Base-by-base conservation (phyloP, 352 stramenopile genomes). In the Globisporangium echinulatum region DNA sequence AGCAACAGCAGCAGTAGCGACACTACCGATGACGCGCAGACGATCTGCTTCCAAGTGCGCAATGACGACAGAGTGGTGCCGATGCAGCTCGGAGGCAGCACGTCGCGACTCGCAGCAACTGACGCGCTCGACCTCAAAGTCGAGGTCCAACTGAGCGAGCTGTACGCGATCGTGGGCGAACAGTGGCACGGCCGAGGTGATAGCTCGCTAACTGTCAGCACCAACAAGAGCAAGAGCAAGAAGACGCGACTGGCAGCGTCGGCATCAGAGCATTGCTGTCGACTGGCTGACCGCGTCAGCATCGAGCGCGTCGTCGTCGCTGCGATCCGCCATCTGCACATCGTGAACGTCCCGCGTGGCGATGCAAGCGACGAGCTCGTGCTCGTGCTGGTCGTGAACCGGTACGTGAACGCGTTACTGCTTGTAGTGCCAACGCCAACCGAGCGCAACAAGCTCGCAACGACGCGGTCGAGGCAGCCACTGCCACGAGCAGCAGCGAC, bases 381-480 rank as follows among this genome's bases (percentile, higher is more conserved):
- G 55, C 64, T 69, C 40, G 58, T 73, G 36, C 56, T 82, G 14
- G 74, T 82, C 36, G 46, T 80, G 33, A 82, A 80, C 19, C 52
- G 66, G 13, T 51, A 69, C 13, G 56, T 80, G 47, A 82, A 82
- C 11, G 52, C 62, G 11, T 42, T 61, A 5, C 48, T 80, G 5
- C 38, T 4, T 5, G 14, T 49, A 2, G 52, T 57, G 4, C 14
- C 37, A 5, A 44, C 54, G 49, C 49, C 63, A 14, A 15, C n/a
- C 13, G 11, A 14, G 38, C 47, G 15, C 17, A 40, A 17, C 52
- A 49, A 33, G 4, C 56, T 58, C 15, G 55, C 52, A 4, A 37
- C 38, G 46, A 51, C 68, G 13, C 59, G 70, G 61, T 70, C 44
- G 37, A 67, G 43, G 10, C 56, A 64, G 7, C 66, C 64, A 40